Evolutionary conservation across 768 basidiomycete species (phyloP).

Genomic region (Trichaptum fuscoviolaceum): DNA sequence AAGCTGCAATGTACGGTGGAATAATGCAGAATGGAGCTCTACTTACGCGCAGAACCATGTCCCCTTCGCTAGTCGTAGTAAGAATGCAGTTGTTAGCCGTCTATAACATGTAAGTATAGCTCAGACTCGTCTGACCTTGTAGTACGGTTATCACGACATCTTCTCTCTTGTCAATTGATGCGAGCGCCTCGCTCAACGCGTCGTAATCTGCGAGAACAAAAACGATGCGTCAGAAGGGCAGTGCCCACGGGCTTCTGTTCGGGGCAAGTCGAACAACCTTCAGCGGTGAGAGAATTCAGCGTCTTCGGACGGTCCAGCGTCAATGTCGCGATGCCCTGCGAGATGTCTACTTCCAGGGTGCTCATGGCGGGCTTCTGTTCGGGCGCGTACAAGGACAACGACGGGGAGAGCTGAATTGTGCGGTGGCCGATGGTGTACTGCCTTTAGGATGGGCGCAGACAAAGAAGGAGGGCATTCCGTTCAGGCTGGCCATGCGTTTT

Average conservation of each 20-base stretch:
- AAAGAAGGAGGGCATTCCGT: too few relatives aligned
- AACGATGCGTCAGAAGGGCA: not conserved
- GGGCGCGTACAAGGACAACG: not conserved
- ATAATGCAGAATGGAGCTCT: not conserved
- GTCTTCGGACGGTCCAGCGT: constrained; percentile 56
- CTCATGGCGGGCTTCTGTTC: constrained; percentile 28
- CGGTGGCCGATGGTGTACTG: too few relatives aligned
- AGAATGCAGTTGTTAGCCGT: too few relatives aligned
- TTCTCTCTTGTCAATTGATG: constrained; percentile 51
- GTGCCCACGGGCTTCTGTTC: constrained; percentile 2
- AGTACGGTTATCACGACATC: constrained; percentile 64
- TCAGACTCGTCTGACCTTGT: constrained; percentile 42
- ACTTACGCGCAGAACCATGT: constrained; percentile 73
- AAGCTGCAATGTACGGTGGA: constrained; percentile 3
- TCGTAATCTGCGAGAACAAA: constrained; percentile 46
- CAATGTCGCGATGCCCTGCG: constrained; percentile 60
- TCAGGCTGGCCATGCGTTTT: too few relatives aligned
- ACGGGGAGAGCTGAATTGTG: too few relatives aligned
- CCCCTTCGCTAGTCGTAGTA: constrained; percentile 47
- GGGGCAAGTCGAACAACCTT: constrained; percentile 30
- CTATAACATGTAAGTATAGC: too few relatives aligned
- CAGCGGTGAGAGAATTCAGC: constrained; percentile 53
- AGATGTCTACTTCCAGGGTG: constrained; percentile 42
- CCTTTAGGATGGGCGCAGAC: too few relatives aligned
- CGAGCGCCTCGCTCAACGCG: constrained; percentile 49